Base-by-base conservation (phyloP, 352 stramenopile species). In the Pythium graminicola region DNA sequence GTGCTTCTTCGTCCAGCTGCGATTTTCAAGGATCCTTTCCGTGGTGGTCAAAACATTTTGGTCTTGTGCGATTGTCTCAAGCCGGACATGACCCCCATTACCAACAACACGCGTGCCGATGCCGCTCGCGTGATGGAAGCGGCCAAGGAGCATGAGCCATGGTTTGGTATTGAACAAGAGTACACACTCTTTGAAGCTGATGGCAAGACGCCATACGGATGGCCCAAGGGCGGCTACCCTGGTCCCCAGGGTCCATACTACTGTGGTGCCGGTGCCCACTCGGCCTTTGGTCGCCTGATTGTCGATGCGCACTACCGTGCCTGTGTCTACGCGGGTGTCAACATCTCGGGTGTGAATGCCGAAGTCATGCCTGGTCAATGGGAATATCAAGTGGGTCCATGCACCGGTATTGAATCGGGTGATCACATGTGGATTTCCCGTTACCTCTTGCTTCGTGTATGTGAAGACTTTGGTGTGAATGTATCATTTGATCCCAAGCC, bases 141-240 rank as follows among this genome's bases (percentile, higher is more conserved):
- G 10, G 73, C 74, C 16, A 68, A 64, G 45, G 42, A 29, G 1
- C 68, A 89, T 31, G 66, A 56, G 33, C 86, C 87, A 13, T 98
- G 93, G 95, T 98, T 98, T 68, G 95, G 95, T 50, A 88, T 98
- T 64, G 95, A 99, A 81, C 95, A 99, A 79, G 95, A 98, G 80
- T 97, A 97, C 84, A 97, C 90, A 31, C 71, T 97, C 45, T 97
- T 97, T 64, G 82, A 93, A 57, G 75, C 83, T 49, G 81, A 91
- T 66, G 75, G 76, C 29, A 76, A 88, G 50, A 95, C 86, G 19
- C 87, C 87, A 10, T 95, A 96, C 62, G 90, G 90, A 47, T 97
- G 90, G 90, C 90, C 89, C 31, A 86, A 92, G 69, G 82, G 80
- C 44, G 87, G 87, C 19, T 95, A 85, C 74, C 89, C 87, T 17